A percentile compares a stretch with the other conserved stretches of the same genome.
phyloP scores from a whole-genome alignment of 495 filamentous ascomycete species.

The Penicillium dipodomyicola region DNA sequence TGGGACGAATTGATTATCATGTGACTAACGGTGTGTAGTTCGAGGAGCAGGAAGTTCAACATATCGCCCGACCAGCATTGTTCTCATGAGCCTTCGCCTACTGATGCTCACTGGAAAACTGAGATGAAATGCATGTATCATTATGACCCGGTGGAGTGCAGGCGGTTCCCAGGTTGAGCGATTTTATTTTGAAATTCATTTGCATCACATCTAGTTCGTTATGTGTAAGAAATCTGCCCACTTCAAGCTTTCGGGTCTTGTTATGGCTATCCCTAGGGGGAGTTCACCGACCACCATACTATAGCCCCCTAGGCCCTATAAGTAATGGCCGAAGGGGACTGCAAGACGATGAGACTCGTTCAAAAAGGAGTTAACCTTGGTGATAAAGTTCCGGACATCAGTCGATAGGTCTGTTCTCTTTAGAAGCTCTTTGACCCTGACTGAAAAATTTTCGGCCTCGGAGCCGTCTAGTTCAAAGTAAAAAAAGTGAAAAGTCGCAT shows the following conservation, averaged over 20 bases:
- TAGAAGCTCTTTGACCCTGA: too few relatives aligned
- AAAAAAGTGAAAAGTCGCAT: neutral
- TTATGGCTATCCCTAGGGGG: neutral
- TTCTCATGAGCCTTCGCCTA: conserved; percentile 38
- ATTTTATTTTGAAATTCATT: conserved; percentile 14
- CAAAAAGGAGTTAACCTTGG: too few relatives aligned
- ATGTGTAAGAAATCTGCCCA: too few relatives aligned
- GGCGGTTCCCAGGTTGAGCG: conserved; percentile 19
- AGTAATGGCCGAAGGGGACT: too few relatives aligned
- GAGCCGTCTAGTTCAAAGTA: neutral
- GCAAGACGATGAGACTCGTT: too few relatives aligned
- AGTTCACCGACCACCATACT: too few relatives aligned
- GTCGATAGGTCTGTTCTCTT: too few relatives aligned
- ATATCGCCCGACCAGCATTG: conserved; percentile 29
- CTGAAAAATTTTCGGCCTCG: too few relatives aligned
- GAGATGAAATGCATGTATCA: conserved; percentile 20
- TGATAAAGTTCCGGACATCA: too few relatives aligned
- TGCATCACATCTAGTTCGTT: neutral
- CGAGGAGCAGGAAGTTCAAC: conserved; percentile 43
- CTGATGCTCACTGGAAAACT: neutral
- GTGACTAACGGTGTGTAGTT: conserved; percentile 27
- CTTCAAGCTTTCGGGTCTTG: neutral
- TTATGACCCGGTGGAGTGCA: conserved; percentile 21
- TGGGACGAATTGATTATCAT: neutral
- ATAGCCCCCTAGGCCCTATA: too few relatives aligned